Percentiles rank a stretch among this genome's conserved stretches.
phyloP scores from a whole-genome alignment of 106 monocot genomes.

The Dioscorea alata region DNA sequence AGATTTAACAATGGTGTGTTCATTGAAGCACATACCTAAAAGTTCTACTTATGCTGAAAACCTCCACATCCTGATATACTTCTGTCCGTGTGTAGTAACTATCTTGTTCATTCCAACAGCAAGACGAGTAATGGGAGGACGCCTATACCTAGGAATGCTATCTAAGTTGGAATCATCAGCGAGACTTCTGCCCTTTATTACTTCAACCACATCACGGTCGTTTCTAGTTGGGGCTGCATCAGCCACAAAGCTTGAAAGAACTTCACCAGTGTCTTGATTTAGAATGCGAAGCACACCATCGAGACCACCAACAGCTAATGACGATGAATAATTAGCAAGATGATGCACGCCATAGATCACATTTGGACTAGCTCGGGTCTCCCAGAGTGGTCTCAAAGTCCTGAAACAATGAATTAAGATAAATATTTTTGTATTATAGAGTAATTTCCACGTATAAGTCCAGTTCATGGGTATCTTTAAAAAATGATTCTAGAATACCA shows the following conservation, averaged over 20 bases:
- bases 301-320: slow-evolving; percentile 66
- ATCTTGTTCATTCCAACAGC: slow-evolving; percentile 81
- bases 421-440: not conserved
- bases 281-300: slow-evolving; percentile 86
- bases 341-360: slow-evolving; percentile 64
- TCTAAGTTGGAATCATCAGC: slow-evolving; percentile 30
- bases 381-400: slow-evolving; percentile 78
- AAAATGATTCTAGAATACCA: too few species aligned
- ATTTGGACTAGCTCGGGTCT: slow-evolving; percentile 70
- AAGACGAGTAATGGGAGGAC: slow-evolving; percentile 66
- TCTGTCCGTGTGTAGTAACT: slow-evolving; percentile 72
- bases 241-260: slow-evolving; percentile 43
- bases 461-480: too few species aligned
- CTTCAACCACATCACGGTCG: not conserved
- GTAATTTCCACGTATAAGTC: not conserved
- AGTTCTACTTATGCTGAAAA: slow-evolving; percentile 17
- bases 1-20: too few species aligned
- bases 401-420: slow-evolving; percentile 19
- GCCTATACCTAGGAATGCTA: slow-evolving; percentile 40
- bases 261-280: slow-evolving; percentile 66
- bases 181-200: slow-evolving; percentile 23
- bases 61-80: slow-evolving; percentile 72
- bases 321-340: slow-evolving; percentile 44
- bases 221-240: not conserved
- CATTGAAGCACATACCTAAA: too few species aligned